phyloP scores from a whole-genome alignment of 1,284 basidiomycete species.

The Tilletia caries region DNA sequence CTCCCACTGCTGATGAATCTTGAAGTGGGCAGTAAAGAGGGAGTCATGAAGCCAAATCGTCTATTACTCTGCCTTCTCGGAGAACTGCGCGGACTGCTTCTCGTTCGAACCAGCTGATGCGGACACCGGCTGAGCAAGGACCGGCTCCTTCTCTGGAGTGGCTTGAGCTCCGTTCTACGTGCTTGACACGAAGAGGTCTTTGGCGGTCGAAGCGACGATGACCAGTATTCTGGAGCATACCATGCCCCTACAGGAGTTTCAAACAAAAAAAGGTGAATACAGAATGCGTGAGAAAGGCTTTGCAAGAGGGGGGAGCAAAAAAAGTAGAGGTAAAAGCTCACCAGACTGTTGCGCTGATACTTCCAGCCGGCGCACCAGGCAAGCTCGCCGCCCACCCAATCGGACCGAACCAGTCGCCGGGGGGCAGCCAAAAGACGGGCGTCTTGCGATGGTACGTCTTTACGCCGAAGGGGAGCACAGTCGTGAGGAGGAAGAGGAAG shows the following conservation, averaged over 20 bases:
- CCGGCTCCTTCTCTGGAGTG: not conserved
- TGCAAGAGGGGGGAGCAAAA: too few species aligned
- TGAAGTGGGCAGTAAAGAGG: too few species aligned
- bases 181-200: constrained; percentile 14
- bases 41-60: too few species aligned
- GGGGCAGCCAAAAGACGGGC: constrained; percentile 51
- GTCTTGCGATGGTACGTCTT: constrained; percentile 48
- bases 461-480: constrained; percentile 39
- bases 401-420: constrained; percentile 26
- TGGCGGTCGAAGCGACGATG: constrained; percentile 9
- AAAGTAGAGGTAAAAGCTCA: too few species aligned
- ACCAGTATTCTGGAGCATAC: constrained; percentile 12
- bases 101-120: too few species aligned
- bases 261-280: too few species aligned
- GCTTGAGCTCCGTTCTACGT: not conserved
- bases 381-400: constrained; percentile 25
- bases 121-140: not conserved
- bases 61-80: not conserved
- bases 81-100: not conserved
- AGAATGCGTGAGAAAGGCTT: not conserved
- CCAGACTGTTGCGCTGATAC: constrained; percentile 19
- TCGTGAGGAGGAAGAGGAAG: constrained; percentile 43
- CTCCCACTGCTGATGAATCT: too few species aligned
- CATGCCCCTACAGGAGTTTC: constrained; percentile 11
- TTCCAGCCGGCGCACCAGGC: constrained; percentile 23